Percentiles rank a stretch among this genome's conserved stretches.
These are phyloP conservation scores for Tephrocybe sp. DNA, from an alignment of 768 basidiomycete genomes.

Conservation along the genomic window DNA sequence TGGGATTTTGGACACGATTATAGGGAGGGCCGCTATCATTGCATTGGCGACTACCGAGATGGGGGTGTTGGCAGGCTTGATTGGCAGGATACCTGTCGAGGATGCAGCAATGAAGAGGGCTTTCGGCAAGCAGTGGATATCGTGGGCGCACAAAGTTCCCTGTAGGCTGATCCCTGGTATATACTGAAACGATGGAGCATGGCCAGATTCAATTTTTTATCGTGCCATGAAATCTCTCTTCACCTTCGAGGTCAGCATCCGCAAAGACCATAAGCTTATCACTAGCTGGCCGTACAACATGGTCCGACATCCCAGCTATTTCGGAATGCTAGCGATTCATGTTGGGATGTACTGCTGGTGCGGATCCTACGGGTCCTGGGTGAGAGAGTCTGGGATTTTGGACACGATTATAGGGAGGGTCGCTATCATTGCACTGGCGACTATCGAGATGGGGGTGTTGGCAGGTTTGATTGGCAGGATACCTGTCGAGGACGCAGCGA, in stretches of 20 bases:
- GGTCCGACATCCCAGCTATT: conserved; percentile 36
- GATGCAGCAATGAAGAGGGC: conserved; percentile 25
- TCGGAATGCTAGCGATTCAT: conserved; percentile 23
- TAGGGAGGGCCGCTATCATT: conserved; percentile 17
- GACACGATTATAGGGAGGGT: conserved; percentile 23
- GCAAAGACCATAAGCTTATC: conserved; percentile 25
- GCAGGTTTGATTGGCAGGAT: conserved; percentile 18
- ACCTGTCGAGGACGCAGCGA: conserved; percentile 25
- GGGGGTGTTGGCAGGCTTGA: conserved; percentile 12
- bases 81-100: conserved; percentile 24
- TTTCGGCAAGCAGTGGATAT: conserved; percentile 33
- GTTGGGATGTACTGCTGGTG: conserved; percentile 31
- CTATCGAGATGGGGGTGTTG: conserved; percentile 10
- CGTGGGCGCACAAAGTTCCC: conserved; percentile 25
- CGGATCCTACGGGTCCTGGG: conserved; percentile 30
- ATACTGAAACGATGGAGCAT: conserved; percentile 1
- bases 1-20: conserved; percentile 27
- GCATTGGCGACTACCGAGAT: conserved; percentile 12
- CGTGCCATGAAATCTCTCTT: conserved; percentile 27
- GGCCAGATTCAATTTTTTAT: too few relatives aligned
- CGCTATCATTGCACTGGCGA: conserved; percentile 10
- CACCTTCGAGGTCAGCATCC: conserved; percentile 39
- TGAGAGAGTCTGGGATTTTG: conserved; percentile 29
- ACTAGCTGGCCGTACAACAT: conserved; percentile 31
- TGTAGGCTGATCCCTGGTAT: conserved; percentile 28